Percentiles rank a stretch among this genome's conserved stretches.
phyloP scores from a whole-genome alignment of 1,284 basidiomycete species.

The Sanghuangporus sanghuang region DNA sequence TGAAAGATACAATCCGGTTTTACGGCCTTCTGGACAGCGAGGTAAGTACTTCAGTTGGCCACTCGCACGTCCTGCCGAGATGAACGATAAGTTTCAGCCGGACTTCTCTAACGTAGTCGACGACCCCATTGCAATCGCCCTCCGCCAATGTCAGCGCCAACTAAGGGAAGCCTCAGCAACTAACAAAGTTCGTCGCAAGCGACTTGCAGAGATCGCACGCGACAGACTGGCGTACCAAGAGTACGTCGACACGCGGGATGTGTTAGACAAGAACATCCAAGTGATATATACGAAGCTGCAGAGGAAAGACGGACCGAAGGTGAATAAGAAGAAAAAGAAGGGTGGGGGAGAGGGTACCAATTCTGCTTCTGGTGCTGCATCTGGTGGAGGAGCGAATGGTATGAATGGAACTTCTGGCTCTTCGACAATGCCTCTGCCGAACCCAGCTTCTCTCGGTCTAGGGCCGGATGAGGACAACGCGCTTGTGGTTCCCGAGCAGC shows the following conservation, averaged over 20 bases:
- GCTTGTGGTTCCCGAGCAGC: conserved; percentile 64
- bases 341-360: conserved; percentile 26
- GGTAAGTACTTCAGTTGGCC: conserved; percentile 33
- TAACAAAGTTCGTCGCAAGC: conserved; percentile 79
- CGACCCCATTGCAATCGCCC: conserved; percentile 87
- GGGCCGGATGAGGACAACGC: conserved; percentile 60
- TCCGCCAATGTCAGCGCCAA: conserved; percentile 85
- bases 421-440: conserved; percentile 36
- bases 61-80: background rate
- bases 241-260: conserved; percentile 74
- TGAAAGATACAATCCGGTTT: conserved; percentile 67
- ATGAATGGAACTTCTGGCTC: conserved; percentile 12
- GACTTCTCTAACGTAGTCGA: conserved; percentile 78
- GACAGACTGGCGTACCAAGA: conserved; percentile 89
- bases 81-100: conserved; percentile 41
- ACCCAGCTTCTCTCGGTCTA: conserved; percentile 63
- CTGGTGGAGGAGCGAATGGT: conserved; percentile 15
- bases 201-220: conserved; percentile 74
- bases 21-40: conserved; percentile 57
- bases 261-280: conserved; percentile 77
- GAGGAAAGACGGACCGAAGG: conserved; percentile 67
- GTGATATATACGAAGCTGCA: conserved; percentile 68
- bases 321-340: conserved; percentile 64
- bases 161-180: conserved; percentile 70
- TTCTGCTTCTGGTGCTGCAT: background rate